Percentiles rank a stretch among this genome's conserved stretches.
Conservation (phyloP, 257 asterid species). For the Jacaranda copaia region DNA sequence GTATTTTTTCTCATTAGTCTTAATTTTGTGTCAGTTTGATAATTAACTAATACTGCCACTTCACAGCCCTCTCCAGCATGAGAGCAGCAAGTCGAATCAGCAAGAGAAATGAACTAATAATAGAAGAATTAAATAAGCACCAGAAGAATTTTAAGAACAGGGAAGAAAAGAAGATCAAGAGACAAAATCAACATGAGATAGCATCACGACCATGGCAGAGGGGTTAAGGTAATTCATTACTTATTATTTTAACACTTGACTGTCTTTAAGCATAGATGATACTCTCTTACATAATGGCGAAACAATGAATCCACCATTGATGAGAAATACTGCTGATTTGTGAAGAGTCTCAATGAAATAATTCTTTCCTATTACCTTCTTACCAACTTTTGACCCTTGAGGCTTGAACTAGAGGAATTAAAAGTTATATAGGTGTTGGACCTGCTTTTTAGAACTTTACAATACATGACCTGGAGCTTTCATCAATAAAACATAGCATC, state of each 20-base stretch:
- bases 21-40: slow-evolving; percentile 12
- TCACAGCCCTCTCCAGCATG: background rate
- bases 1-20: background rate
- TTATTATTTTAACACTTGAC: background rate
- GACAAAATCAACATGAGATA: background rate
- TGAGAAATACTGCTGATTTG: slow-evolving; percentile 11
- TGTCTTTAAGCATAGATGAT: slow-evolving; percentile 1
- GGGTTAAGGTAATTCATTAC: background rate
- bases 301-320: background rate
- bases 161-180: slow-evolving; percentile 5
- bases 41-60: background rate
- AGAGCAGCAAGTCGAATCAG: slow-evolving; percentile 2
- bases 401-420: slow-evolving; percentile 17
- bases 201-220: slow-evolving; percentile 25
- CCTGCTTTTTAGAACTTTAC: background rate
- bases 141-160: no score
- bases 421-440: background rate
- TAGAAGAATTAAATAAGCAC: background rate
- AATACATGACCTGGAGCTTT: slow-evolving; percentile 2
- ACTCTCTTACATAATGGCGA: slow-evolving; percentile 6
- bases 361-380: background rate
- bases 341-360: background rate
- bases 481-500: slow-evolving; percentile 16
- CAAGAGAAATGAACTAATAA: slow-evolving; percentile 24
- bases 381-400: background rate